Evolutionary conservation across 1,139 yeast species (phyloP).

Genomic region (Scheffersomyces illinoinensis): DNA sequence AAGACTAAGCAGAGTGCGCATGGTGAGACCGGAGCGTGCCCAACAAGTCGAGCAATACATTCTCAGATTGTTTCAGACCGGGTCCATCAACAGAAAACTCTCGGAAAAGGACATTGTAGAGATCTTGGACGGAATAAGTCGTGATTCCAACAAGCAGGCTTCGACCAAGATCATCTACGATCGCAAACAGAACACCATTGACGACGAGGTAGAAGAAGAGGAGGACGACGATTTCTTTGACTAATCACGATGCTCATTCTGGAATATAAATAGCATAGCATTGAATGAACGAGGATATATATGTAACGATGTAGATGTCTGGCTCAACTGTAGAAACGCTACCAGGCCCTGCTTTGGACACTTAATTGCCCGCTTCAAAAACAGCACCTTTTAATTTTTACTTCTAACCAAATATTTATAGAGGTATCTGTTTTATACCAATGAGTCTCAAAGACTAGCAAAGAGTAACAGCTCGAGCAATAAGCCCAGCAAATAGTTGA

Average conservation of each 20-base stretch:
- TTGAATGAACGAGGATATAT: neutral
- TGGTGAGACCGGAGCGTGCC: slow-evolving; percentile 92
- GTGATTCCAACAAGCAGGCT: slow-evolving; percentile 66
- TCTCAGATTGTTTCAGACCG: slow-evolving; percentile 71
- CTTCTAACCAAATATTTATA: too few species aligned
- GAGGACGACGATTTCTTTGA: slow-evolving; percentile 18
- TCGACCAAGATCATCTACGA: slow-evolving; percentile 55
- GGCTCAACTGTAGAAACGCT: too few species aligned
- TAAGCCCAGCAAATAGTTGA: neutral
- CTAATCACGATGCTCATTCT: slow-evolving; percentile 1
- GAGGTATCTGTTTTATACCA: too few species aligned
- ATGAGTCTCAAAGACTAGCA: neutral
- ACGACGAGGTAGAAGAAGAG: slow-evolving; percentile 11
- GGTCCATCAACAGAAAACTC: slow-evolving; percentile 72
- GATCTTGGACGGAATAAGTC: slow-evolving; percentile 77
- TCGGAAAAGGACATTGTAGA: slow-evolving; percentile 80
- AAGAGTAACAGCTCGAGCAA: neutral
- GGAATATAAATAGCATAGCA: neutral
- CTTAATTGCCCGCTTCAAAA: too few species aligned
- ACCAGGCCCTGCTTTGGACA: too few species aligned
- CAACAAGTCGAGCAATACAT: slow-evolving; percentile 85
- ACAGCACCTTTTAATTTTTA: too few species aligned
- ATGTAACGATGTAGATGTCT: neutral
- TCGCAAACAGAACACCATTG: slow-evolving; percentile 11
- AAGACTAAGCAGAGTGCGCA: slow-evolving; percentile 78